Percentiles rank a stretch among this genome's conserved stretches.
phyloP scores from a whole-genome alignment of 331 rosid species.

The Malus hybrid region DNA sequence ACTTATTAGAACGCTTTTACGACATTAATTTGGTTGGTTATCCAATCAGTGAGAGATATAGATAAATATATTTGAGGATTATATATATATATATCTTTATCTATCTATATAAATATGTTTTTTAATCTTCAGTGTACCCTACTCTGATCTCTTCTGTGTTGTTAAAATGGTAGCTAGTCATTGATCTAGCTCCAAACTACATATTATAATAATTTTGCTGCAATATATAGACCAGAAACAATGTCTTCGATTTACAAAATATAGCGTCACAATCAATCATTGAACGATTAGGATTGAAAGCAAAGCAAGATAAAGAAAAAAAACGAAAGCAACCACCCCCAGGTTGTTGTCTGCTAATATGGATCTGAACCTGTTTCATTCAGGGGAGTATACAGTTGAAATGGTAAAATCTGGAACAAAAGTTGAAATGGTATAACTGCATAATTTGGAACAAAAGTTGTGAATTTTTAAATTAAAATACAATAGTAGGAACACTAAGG shows the following conservation, averaged over 20 bases:
- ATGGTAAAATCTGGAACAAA: not conserved
- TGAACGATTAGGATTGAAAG: not conserved
- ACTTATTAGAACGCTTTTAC: conserved; percentile 30
- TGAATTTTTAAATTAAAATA: not conserved
- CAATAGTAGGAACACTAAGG: not conserved
- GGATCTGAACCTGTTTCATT: not conserved
- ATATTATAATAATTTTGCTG: not conserved
- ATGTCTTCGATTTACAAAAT: not conserved
- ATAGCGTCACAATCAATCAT: not conserved
- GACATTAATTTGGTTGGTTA: conserved; percentile 11
- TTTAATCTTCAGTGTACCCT: not conserved
- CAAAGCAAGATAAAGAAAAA: not conserved
- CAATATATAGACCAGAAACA: not conserved
- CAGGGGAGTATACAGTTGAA: not conserved
- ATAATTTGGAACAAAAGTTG: not conserved
- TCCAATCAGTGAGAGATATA: not conserved
- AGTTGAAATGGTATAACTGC: too few relatives aligned
- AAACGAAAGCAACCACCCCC: not conserved
- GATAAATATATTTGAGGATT: not conserved
- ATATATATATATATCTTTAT: not conserved
- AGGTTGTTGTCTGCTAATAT: not conserved
- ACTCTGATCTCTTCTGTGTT: not conserved
- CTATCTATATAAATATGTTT: not conserved
- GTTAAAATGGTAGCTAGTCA: not conserved
- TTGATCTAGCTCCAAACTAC: not conserved